Evolutionary conservation across 257 asterid species (phyloP).

Genomic region (Lavandula angustifolia): DNA sequence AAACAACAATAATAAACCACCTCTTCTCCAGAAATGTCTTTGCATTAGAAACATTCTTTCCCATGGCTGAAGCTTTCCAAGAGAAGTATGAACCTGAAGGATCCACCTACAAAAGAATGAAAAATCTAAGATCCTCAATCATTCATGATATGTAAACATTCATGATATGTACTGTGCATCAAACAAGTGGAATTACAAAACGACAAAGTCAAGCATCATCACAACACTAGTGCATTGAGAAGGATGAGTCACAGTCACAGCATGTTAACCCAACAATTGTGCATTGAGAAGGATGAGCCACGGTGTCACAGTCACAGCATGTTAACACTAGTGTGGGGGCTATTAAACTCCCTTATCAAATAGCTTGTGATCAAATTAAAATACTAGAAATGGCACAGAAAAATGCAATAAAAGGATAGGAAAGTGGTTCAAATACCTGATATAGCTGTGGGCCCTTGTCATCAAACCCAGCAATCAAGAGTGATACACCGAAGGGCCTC

Average conservation of each 20-base stretch:
- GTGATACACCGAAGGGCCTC: conserved; percentile 96
- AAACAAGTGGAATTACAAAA: conserved; percentile 5
- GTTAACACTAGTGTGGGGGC: not conserved
- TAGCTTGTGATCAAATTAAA: not conserved
- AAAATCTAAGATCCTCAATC: conserved; percentile 1
- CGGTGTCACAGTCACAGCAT: too few species aligned
- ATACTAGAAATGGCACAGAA: not conserved
- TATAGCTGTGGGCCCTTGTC: conserved; percentile 99
- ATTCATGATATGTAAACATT: not conserved
- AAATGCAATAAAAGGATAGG: conserved; percentile 9
- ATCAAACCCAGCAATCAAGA: conserved; percentile 93
- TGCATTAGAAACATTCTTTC: conserved; percentile 97
- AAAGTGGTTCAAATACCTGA: conserved; percentile 56
- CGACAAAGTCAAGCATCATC: not conserved
- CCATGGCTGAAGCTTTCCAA: conserved; percentile 99
- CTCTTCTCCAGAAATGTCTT: conserved; percentile 97
- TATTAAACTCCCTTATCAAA: conserved; percentile 2
- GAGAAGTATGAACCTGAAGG: conserved; percentile 99
- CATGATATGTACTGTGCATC: not conserved
- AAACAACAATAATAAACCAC: conserved; percentile 36
- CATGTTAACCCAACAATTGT: too few species aligned
- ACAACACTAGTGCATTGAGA: not conserved
- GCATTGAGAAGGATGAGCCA: too few species aligned
- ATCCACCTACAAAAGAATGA: conserved; percentile 65
- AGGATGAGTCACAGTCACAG: not conserved